Conservation (phyloP, 2,329 filamentous ascomycete species). For the Thelonectria olida region DNA sequence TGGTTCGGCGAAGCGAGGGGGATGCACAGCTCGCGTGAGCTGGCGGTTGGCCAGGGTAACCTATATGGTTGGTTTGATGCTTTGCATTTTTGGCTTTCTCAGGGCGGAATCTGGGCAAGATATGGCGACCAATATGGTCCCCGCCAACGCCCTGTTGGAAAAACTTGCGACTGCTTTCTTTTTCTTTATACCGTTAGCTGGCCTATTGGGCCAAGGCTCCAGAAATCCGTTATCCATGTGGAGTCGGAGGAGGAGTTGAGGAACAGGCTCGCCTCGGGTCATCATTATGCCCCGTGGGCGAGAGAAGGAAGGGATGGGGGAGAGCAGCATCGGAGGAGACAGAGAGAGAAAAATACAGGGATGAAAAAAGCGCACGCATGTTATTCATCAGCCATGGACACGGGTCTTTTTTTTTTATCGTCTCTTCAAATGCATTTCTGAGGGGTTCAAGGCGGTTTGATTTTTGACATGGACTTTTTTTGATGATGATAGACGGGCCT, state of each 20-base stretch:
- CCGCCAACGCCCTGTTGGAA: conserved; percentile 33
- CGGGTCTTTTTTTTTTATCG: conserved; percentile 13
- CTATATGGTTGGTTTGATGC: conserved; percentile 20
- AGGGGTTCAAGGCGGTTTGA: conserved; percentile 38
- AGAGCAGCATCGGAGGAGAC: conserved; percentile 10
- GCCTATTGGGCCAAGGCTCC: conserved; percentile 13
- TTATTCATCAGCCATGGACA: conserved; percentile 22
- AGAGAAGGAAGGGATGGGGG: background rate
- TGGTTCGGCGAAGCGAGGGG: conserved; percentile 15
- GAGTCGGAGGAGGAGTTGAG: conserved; percentile 1
- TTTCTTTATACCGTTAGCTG: background rate
- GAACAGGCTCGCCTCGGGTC: background rate
- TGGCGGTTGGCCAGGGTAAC: conserved; percentile 2
- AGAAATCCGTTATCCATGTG: background rate
- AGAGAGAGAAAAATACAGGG: conserved; percentile 15
- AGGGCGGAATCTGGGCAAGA: conserved; percentile 25
- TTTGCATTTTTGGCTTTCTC: conserved; percentile 30
- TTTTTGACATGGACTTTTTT: conserved; percentile 28
- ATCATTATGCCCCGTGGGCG: background rate
- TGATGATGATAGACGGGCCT: conserved; percentile 35
- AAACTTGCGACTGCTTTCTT: conserved; percentile 18
- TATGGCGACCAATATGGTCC: conserved; percentile 21
- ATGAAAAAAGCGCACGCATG: conserved; percentile 38
- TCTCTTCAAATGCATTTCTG: conserved; percentile 37
- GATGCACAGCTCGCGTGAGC: conserved; percentile 16